phyloP scores from a whole-genome alignment of 495 filamentous ascomycete genomes.

The Xylaria grammica region DNA sequence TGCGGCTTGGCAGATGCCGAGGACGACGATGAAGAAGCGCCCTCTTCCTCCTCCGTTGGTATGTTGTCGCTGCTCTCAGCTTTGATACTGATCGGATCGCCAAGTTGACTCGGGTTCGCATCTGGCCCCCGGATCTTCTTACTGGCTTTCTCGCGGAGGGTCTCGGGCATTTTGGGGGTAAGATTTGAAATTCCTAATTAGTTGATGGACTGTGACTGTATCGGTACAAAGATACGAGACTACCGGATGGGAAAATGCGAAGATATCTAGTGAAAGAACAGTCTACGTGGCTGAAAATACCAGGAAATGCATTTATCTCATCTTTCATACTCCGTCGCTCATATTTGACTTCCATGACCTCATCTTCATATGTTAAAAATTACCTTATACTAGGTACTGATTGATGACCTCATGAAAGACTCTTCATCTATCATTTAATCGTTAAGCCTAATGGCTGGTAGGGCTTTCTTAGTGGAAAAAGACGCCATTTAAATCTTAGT shows the following conservation, averaged over 20 bases:
- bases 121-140: conserved; percentile 42
- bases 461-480: too few relatives aligned
- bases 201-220: not conserved
- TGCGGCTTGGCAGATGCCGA: not conserved
- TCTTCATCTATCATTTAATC: not conserved
- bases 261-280: too few relatives aligned
- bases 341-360: conserved; percentile 30
- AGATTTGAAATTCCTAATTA: too few relatives aligned
- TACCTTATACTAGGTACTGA: conserved; percentile 4
- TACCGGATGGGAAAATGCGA: not conserved
- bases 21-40: conserved; percentile 20
- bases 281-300: not conserved
- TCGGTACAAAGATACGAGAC: not conserved
- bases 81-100: conserved; percentile 50
- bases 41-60: conserved; percentile 28
- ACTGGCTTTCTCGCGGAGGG: conserved; percentile 41
- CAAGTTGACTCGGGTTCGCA: conserved; percentile 50
- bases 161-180: conserved; percentile 31
- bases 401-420: conserved; percentile 36
- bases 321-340: not conserved
- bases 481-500: too few relatives aligned
- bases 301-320: not conserved
- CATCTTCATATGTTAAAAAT: conserved; percentile 13
- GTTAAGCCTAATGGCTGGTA: not conserved
- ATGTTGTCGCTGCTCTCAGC: conserved; percentile 42